Percentiles rank a stretch among this genome's conserved stretches.
phyloP scores from a whole-genome alignment of 108 stramenopile species.

The Nitzschia inconspicua region DNA sequence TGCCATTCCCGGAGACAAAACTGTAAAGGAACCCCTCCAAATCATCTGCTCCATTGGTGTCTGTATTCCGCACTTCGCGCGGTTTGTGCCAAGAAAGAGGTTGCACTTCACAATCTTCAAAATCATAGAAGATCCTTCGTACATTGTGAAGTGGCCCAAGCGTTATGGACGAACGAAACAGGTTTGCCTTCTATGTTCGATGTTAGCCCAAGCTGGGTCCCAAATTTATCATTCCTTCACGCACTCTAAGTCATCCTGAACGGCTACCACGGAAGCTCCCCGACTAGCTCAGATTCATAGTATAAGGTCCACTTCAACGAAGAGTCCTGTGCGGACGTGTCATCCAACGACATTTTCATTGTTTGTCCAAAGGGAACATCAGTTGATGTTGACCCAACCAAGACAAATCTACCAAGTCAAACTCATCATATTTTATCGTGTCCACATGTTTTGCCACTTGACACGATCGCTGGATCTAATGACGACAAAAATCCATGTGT shows the following conservation, averaged over 20 bases:
- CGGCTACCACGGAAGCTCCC: not conserved
- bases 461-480: too few relatives aligned
- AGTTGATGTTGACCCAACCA: too few relatives aligned
- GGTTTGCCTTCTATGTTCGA: conserved; percentile 28
- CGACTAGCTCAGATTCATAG: conserved; percentile 21
- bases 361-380: too few relatives aligned
- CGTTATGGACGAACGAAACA: conserved; percentile 35
- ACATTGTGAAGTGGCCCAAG: conserved; percentile 25
- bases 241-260: conserved; percentile 25
- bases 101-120: conserved; percentile 20
- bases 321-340: not conserved
- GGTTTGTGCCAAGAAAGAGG: conserved; percentile 37
- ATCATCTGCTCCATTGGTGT: too few relatives aligned
- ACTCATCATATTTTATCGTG: too few relatives aligned
- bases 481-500: too few relatives aligned
- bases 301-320: conserved; percentile 28
- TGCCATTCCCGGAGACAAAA: too few relatives aligned
- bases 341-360: conserved; percentile 8
- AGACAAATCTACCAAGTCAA: too few relatives aligned
- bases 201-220: conserved; percentile 19
- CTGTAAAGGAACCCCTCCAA: too few relatives aligned
- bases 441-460: too few relatives aligned
- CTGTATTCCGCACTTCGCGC: too few relatives aligned
- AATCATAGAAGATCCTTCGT: conserved; percentile 15
- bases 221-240: conserved; percentile 38